Evolutionary conservation across 2,329 filamentous ascomycete species (phyloP).

Genomic region (Monosporascus sp.): DNA sequence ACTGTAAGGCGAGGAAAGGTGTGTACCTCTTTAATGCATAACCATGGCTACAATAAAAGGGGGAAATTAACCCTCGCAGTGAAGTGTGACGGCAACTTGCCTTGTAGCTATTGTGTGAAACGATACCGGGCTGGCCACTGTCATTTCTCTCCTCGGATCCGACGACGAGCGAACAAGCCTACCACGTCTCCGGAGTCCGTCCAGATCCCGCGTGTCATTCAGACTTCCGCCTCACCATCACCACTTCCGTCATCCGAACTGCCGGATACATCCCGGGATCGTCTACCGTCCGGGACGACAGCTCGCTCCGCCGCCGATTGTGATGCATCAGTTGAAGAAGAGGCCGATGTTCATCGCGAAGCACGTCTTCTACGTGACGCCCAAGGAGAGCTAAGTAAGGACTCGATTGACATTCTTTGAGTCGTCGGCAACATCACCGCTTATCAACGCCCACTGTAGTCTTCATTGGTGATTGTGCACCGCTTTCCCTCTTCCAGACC

Average conservation of each 20-base stretch:
- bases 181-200: constrained; percentile 12
- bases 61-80: constrained; percentile 24
- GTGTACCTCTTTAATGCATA: neutral
- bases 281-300: neutral
- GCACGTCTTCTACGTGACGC: constrained; percentile 47
- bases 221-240: constrained; percentile 1
- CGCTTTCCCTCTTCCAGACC: constrained; percentile 51
- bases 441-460: constrained; percentile 17
- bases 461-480: constrained; percentile 53
- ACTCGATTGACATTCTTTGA: neutral
- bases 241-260: constrained; percentile 2
- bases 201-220: constrained; percentile 3
- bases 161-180: constrained; percentile 27
- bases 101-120: constrained; percentile 45
- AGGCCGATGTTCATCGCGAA: constrained; percentile 50
- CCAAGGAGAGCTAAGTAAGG: constrained; percentile 43
- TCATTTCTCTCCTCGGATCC: constrained; percentile 42
- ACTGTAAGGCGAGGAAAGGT: constrained; percentile 49
- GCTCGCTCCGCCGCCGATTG: constrained; percentile 5
- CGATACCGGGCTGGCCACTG: constrained; percentile 40
- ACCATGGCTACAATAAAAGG: neutral
- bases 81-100: constrained; percentile 50
- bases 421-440: neutral
- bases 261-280: neutral
- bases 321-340: constrained; percentile 38